Percentiles rank a stretch among this genome's conserved stretches.
phyloP scores from a whole-genome alignment of 2,329 filamentous ascomycete genomes.

The Zopfia rhizophila region DNA sequence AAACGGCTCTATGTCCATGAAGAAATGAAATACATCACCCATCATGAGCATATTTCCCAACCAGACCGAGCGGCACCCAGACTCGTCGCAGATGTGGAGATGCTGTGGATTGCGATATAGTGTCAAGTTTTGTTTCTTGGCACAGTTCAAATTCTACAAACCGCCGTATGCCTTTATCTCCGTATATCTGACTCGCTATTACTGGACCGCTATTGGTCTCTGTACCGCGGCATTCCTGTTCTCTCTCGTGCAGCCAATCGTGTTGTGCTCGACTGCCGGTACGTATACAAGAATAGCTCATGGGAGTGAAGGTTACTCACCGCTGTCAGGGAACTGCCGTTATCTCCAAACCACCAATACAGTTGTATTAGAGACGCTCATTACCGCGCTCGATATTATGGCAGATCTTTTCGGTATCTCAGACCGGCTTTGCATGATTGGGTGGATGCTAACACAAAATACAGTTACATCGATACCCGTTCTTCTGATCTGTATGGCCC shows the following conservation, averaged over 20 bases:
- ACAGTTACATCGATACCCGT: constrained; percentile 24
- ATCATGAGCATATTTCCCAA: background rate
- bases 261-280: constrained; percentile 22
- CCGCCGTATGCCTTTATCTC: constrained; percentile 29
- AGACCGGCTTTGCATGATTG: background rate
- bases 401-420: constrained; percentile 25
- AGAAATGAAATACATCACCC: background rate
- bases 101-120: constrained; percentile 27
- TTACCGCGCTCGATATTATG: constrained; percentile 25
- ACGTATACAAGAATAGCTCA: too few species aligned
- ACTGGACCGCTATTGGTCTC: constrained; percentile 19
- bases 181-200: constrained; percentile 21
- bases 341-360: constrained; percentile 16
- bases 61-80: constrained; percentile 3
- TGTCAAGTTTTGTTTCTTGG: constrained; percentile 30
- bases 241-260: constrained; percentile 25
- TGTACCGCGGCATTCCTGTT: constrained; percentile 18
- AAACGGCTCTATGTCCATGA: constrained; percentile 16
- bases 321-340: constrained; percentile 15
- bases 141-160: constrained; percentile 29
- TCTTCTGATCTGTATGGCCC: constrained; percentile 27
- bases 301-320: too few species aligned
- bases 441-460: constrained; percentile 7
- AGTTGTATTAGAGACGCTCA: constrained; percentile 15
- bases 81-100: constrained; percentile 25